These are phyloP conservation scores for Cubamyces sp. DNA, from an alignment of 768 basidiomycete genomes.

Conservation along the genomic window DNA sequence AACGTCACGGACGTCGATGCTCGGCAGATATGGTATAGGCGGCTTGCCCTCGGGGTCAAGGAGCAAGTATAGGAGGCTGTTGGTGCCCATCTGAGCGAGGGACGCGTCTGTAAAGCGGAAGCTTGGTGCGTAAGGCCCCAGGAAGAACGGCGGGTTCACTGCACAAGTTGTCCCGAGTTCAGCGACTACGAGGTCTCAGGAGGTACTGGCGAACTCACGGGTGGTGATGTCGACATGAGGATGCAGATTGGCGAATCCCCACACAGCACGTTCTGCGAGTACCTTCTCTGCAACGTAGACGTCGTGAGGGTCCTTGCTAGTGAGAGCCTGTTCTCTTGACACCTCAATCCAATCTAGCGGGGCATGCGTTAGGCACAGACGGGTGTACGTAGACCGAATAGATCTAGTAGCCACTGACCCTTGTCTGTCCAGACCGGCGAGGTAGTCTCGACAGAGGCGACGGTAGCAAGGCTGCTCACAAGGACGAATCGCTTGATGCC, in stretches of 20 bases:
- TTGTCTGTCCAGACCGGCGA: constrained; percentile 6
- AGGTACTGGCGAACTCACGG: constrained; percentile 18
- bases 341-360: constrained; percentile 29
- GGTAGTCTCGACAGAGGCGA: neutral
- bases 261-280: constrained; percentile 39
- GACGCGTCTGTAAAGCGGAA: constrained; percentile 9
- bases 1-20: constrained; percentile 42
- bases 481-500: constrained; percentile 48
- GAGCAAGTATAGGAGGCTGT: constrained; percentile 9
- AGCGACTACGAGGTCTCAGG: too few relatives aligned
- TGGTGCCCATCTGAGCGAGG: constrained; percentile 9
- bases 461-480: constrained; percentile 35
- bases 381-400: neutral
- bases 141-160: constrained; percentile 21
- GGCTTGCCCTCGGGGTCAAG: neutral
- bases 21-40: neutral
- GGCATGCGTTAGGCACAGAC: neutral
- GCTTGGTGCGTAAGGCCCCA: constrained; percentile 24
- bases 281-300: constrained; percentile 26
- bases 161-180: neutral
- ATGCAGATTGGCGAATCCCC: constrained; percentile 32
- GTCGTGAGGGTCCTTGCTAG: constrained; percentile 13
- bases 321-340: constrained; percentile 28
- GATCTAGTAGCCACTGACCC: neutral
- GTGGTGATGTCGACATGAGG: constrained; percentile 29